These are phyloP conservation scores for Camillea tinctor DNA, from an alignment of 2,329 filamentous ascomycete genomes.

Conservation along the genomic window DNA sequence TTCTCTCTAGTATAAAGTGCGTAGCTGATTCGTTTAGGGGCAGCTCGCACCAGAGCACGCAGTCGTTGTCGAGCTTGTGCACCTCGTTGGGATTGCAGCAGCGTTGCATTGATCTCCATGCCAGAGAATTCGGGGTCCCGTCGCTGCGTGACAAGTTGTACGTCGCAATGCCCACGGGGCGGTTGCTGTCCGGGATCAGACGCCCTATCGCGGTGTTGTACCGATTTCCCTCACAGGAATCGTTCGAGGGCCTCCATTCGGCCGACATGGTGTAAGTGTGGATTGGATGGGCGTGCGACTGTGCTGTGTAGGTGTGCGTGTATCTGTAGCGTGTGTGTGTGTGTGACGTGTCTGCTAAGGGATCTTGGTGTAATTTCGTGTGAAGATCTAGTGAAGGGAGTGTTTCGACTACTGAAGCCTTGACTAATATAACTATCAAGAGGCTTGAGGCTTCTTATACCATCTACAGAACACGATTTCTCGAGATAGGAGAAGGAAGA, in stretches of 20 bases:
- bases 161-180: too few species aligned
- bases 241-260: neutral
- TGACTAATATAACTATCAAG: neutral
- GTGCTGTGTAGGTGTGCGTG: too few species aligned
- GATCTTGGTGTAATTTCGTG: neutral
- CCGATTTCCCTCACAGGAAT: neutral
- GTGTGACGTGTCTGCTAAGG: neutral
- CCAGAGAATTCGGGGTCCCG: too few species aligned
- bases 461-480: neutral
- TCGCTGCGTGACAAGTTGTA: too few species aligned
- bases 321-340: neutral
- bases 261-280: neutral
- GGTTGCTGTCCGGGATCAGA: too few species aligned
- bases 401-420: neutral
- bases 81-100: too few species aligned
- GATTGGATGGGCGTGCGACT: too few species aligned
- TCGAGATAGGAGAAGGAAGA: too few species aligned
- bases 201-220: neutral
- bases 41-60: neutral
- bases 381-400: neutral
- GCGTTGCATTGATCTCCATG: too few species aligned
- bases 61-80: neutral
- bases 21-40: neutral
- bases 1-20: too few species aligned
- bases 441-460: neutral